Evolutionary conservation across 768 basidiomycete genomes (phyloP), one percentile per base, ranked within the genome.

Genomic region (Lactarius tabidus): DNA sequence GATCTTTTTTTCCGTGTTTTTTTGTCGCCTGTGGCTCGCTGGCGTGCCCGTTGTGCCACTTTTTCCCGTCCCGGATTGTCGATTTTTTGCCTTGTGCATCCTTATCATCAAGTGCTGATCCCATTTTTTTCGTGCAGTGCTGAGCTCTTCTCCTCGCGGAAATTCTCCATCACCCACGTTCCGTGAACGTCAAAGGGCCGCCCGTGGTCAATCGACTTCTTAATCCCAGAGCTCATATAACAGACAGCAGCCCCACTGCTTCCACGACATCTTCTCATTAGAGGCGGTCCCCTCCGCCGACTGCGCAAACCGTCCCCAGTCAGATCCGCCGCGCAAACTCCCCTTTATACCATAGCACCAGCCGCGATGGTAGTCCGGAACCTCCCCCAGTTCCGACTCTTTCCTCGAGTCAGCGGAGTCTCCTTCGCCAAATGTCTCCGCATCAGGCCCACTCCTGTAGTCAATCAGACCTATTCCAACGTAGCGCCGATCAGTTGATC

Each of bases 241-340:
- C n/a, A 63, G 60, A 15, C 69, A 63, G 33, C 33, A 69, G 69
- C 45, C 69, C 69, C 33, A 69, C 69, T 15, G 63, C 67, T 7
- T 68, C 69, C 23, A 59, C 60, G 6, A 59, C 67, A 6, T 70
- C 69, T 15, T 70, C 68, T 60, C 63, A 70, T 36, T 61, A 65
- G 59, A 63, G 64, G 48, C 67, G 63, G 15, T 54, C 69, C 12
- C 67, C 69, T 57, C 69, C 69, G 18, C 57, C 64, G 23, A 57
- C 62, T 17, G 59, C 68, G 29, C 68, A 69, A 58, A 67, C 68
- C 10, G 51, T 60, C 57, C 39, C 66, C 7, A 56, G 63, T 41
- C 57, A 68, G 56, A 62, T 68, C 56, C 69, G 69, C 33, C 67
- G 62, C 26, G 67, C 60, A n/a, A 60, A 63, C 26, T 69, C 69